phyloP scores from a whole-genome alignment of 2,329 filamentous ascomycete genomes.

The Albifimbria verrucaria region DNA sequence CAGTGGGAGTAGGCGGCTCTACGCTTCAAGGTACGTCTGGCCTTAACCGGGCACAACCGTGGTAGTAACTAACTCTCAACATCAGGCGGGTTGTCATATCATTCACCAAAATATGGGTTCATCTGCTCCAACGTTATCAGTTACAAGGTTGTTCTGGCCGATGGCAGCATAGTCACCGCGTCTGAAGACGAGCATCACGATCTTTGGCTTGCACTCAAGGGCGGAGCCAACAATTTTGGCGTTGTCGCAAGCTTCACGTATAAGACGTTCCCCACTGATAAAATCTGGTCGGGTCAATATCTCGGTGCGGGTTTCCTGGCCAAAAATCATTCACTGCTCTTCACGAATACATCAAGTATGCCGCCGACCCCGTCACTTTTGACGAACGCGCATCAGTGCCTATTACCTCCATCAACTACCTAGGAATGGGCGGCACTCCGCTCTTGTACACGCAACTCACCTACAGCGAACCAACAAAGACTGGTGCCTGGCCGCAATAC shows the following conservation, averaged over 20 bases:
- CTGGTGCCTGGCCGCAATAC: not conserved
- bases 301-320: not conserved
- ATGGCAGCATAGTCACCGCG: slow-evolving; percentile 37
- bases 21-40: not conserved
- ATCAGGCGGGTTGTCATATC: not conserved
- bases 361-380: not conserved
- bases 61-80: not conserved
- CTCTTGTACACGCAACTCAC: not conserved
- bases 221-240: slow-evolving; percentile 56
- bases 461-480: not conserved
- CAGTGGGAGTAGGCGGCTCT: slow-evolving; percentile 34
- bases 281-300: not conserved
- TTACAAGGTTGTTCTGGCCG: slow-evolving; percentile 11
- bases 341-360: not conserved
- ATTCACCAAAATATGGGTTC: not conserved
- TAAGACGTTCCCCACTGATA: not conserved
- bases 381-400: not conserved
- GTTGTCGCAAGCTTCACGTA: slow-evolving; percentile 45
- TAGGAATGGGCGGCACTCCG: not conserved
- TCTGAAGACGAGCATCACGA: slow-evolving; percentile 34
- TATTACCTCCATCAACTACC: not conserved
- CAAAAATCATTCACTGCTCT: not conserved
- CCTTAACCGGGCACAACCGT: not conserved
- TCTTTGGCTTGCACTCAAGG: slow-evolving; percentile 55
- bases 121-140: not conserved